These are phyloP conservation scores for Pseudocohnilembus persalinus DNA, from an alignment of 169 alveolate genomes.

Conservation along the genomic window DNA sequence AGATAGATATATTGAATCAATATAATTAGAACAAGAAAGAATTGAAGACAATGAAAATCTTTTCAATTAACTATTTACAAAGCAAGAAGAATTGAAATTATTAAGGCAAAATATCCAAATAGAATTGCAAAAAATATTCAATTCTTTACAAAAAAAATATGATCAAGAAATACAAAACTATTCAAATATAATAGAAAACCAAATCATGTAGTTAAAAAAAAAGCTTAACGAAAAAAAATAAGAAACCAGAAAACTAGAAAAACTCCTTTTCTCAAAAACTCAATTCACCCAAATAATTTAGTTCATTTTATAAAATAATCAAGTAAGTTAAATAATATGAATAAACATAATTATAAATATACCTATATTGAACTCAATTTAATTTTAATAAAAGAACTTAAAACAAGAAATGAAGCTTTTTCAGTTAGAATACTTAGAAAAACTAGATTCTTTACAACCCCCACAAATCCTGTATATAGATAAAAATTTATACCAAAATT, in stretches of 20 bases:
- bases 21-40: neutral
- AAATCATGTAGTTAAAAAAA: no score
- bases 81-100: neutral
- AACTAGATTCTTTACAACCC: neutral
- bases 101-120: no score
- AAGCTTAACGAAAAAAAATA: neutral
- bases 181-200: neutral
- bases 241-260: neutral
- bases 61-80: no score
- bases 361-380: neutral
- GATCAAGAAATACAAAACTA: neutral
- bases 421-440: neutral
- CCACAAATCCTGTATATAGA: neutral
- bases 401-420: neutral
- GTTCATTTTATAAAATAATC: no score
- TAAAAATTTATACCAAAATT: neutral
- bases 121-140: no score
- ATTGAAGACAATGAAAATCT: neutral
- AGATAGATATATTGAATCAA: neutral
- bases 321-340: neutral
- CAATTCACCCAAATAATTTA: no score
- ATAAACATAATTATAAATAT: no score
- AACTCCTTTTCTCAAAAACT: no score
- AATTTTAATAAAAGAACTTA: neutral
- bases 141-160: no score